Evolutionary conservation across 345 rosid genomes (phyloP).

Genomic region (Gossypium herbaceum): DNA sequence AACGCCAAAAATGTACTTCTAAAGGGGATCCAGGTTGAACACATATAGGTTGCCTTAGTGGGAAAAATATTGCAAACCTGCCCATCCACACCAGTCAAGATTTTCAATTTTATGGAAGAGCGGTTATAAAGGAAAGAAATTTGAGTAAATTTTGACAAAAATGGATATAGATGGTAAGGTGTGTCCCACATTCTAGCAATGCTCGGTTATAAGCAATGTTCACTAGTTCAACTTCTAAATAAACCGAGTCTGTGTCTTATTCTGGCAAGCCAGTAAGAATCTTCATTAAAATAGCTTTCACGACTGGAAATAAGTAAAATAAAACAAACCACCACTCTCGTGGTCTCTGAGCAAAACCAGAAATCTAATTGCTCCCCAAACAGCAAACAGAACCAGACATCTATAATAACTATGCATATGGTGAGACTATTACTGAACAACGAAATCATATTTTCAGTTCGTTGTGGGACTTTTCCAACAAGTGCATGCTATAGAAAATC

Average conservation of each 20-base stretch:
- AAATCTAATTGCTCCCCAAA: not conserved
- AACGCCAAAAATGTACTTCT: constrained; percentile 93
- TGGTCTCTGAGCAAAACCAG: not conserved
- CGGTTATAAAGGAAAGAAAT: not conserved
- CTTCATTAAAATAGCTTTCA: not conserved
- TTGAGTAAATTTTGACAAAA: not conserved
- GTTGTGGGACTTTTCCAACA: not conserved
- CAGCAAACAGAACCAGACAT: not conserved
- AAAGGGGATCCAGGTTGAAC: constrained; percentile 53
- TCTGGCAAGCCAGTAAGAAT: not conserved
- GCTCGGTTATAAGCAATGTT: no score
- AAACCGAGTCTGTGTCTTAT: not conserved
- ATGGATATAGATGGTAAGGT: not conserved
- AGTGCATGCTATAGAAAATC: not conserved
- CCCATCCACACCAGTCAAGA: not conserved
- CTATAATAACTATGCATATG: not conserved
- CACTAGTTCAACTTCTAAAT: not conserved
- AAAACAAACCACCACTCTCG: not conserved
- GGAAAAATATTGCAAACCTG: constrained; percentile 97
- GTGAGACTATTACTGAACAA: not conserved
- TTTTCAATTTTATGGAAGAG: not conserved
- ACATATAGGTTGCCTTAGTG: constrained; percentile 71
- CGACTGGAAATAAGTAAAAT: not conserved
- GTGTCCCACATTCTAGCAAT: no score
- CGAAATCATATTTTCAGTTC: not conserved